phyloP scores from a whole-genome alignment of 495 filamentous ascomycete genomes.

The Clohesyomyces aquaticus region DNA sequence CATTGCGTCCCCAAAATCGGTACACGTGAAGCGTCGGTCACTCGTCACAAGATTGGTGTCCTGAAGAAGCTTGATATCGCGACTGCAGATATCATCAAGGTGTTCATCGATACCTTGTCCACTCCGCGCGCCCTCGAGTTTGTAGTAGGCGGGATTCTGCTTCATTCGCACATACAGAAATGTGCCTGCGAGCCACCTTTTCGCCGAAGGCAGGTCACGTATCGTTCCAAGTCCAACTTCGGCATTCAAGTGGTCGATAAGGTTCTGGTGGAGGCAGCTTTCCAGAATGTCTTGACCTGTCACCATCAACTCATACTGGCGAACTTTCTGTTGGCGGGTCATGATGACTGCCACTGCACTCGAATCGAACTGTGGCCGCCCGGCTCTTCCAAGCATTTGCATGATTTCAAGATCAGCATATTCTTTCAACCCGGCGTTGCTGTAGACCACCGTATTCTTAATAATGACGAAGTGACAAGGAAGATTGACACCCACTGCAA shows the following conservation, averaged over 20 bases:
- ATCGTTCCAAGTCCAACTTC: slow-evolving; percentile 89
- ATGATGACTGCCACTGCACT: slow-evolving; percentile 86
- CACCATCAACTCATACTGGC: slow-evolving; percentile 79
- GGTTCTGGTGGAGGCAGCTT: slow-evolving; percentile 82
- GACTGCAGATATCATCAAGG: slow-evolving; percentile 79
- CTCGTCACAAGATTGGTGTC: slow-evolving; percentile 60
- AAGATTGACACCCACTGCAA: slow-evolving; percentile 92
- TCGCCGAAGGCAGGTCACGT: slow-evolving; percentile 68
- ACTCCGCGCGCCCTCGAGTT: slow-evolving; percentile 63
- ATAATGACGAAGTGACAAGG: slow-evolving; percentile 92
- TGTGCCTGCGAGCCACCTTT: slow-evolving; percentile 80
- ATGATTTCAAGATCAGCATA: slow-evolving; percentile 93
- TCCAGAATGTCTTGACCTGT: slow-evolving; percentile 83
- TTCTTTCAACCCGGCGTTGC: slow-evolving; percentile 67
- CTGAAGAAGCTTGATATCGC: slow-evolving; percentile 72
- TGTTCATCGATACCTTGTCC: slow-evolving; percentile 64
- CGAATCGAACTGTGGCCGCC: slow-evolving; percentile 89
- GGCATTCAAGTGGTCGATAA: slow-evolving; percentile 93
- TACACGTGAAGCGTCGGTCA: slow-evolving; percentile 60
- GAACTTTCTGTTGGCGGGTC: slow-evolving; percentile 68
- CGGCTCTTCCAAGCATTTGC: slow-evolving; percentile 97
- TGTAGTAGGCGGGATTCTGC: slow-evolving; percentile 79
- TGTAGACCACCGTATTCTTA: slow-evolving; percentile 82
- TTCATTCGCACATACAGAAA: slow-evolving; percentile 85
- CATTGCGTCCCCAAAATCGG: slow-evolving; percentile 87